Percentiles rank a stretch among this genome's conserved stretches.
Conservation (phyloP, 148 eudicot species). For the Nyssa sinensis region DNA sequence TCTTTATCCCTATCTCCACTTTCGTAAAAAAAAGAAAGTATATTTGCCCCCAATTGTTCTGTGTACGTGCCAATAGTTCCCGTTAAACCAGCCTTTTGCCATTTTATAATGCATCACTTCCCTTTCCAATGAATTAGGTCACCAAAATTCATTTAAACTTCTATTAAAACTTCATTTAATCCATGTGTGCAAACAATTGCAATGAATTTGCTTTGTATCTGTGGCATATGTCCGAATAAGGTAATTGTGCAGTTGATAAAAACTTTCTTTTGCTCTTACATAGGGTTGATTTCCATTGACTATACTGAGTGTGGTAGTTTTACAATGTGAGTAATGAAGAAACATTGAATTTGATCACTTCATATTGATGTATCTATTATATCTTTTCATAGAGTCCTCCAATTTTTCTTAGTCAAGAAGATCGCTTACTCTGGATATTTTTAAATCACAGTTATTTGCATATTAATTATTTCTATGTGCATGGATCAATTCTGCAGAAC, state of each 20-base stretch:
- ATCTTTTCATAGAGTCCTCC: neutral
- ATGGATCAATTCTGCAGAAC: slow-evolving; percentile 54
- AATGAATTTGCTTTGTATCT: neutral
- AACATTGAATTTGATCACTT: neutral
- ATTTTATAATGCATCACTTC: neutral
- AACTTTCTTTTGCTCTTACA: neutral
- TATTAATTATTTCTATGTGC: neutral
- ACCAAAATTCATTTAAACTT: neutral
- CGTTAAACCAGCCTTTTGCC: neutral
- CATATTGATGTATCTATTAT: neutral
- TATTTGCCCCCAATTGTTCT: neutral
- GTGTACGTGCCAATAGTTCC: neutral
- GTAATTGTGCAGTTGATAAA: neutral
- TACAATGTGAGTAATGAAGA: neutral
- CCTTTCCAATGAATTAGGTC: neutral
- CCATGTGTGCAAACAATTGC: neutral
- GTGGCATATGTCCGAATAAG: neutral
- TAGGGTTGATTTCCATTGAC: neutral
- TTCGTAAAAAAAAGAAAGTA: too few relatives aligned
- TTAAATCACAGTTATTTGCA: neutral
- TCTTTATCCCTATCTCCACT: too few relatives aligned
- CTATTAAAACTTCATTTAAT: neutral
- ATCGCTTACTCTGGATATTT: neutral
- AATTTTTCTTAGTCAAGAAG: neutral
- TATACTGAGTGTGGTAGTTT: neutral